These are phyloP conservation scores for Pichia terricola DNA, from an alignment of 1,139 yeast genomes.

Conservation along the genomic window DNA sequence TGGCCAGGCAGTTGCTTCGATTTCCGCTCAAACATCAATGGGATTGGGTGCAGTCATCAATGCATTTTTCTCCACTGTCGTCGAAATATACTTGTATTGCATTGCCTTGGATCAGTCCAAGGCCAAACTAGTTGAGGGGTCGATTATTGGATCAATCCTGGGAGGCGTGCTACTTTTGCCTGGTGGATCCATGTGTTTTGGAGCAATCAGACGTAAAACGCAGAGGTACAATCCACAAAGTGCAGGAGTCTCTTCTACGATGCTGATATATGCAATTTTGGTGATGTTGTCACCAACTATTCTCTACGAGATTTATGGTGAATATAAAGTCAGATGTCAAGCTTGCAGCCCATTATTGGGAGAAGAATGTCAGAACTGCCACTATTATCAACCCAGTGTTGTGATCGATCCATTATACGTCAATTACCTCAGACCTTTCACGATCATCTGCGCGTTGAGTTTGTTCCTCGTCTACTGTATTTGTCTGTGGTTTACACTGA, in stretches of 20 bases:
- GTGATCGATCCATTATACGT: slow-evolving; percentile 52
- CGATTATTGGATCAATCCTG: slow-evolving; percentile 89
- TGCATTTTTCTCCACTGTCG: slow-evolving; percentile 94
- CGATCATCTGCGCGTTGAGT: slow-evolving; percentile 69
- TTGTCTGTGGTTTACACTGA: slow-evolving; percentile 84
- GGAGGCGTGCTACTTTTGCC: slow-evolving; percentile 91
- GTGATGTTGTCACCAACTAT: slow-evolving; percentile 93
- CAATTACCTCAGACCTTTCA: slow-evolving; percentile 66
- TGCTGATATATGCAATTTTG: slow-evolving; percentile 83
- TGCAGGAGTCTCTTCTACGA: slow-evolving; percentile 95
- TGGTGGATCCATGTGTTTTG: slow-evolving; percentile 95
- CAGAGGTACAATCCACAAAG: slow-evolving; percentile 92
- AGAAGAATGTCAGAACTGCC: slow-evolving; percentile 55
- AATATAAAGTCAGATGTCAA: slow-evolving; percentile 68
- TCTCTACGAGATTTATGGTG: slow-evolving; percentile 83
- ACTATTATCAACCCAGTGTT: slow-evolving; percentile 70
- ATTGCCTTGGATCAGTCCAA: slow-evolving; percentile 83
- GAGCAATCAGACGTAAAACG: slow-evolving; percentile 83
- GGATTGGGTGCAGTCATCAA: slow-evolving; percentile 98
- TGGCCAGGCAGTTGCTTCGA: slow-evolving; percentile 98
- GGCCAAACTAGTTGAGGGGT: slow-evolving; percentile 89
- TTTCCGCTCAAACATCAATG: slow-evolving; percentile 97
- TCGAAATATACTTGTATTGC: slow-evolving; percentile 84
- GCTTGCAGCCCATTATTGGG: slow-evolving; percentile 14
- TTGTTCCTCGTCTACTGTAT: slow-evolving; percentile 80